Percentiles rank a stretch among this genome's conserved stretches.
Conservation (phyloP, 495 filamentous ascomycete species). For the Xylaria cubensis region DNA sequence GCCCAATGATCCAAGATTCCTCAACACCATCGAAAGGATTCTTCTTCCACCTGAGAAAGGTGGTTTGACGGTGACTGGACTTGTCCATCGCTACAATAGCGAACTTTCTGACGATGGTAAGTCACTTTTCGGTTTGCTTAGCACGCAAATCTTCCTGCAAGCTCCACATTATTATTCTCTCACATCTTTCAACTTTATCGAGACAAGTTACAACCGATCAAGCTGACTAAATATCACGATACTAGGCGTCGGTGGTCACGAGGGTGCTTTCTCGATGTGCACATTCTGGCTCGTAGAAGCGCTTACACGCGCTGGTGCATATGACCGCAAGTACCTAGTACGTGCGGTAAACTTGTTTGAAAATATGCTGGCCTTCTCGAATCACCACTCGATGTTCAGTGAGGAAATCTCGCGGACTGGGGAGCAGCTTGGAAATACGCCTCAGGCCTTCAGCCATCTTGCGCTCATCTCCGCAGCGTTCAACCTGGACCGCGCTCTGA, state of each 20-base stretch:
- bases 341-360: slow-evolving; percentile 73
- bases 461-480: slow-evolving; percentile 76
- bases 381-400: slow-evolving; percentile 77
- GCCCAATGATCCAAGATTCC: slow-evolving; percentile 74
- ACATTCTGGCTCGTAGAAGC: slow-evolving; percentile 76
- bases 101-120: slow-evolving; percentile 69
- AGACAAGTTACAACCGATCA: background rate
- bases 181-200: background rate
- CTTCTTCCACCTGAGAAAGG: slow-evolving; percentile 71
- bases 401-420: slow-evolving; percentile 75
- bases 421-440: slow-evolving; percentile 76
- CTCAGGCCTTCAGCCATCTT: slow-evolving; percentile 76
- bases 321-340: slow-evolving; percentile 67
- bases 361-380: slow-evolving; percentile 74
- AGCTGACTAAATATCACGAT: background rate
- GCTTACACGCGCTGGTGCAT: slow-evolving; percentile 70
- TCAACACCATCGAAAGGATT: slow-evolving; percentile 71
- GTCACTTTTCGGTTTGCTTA: slow-evolving; percentile 27
- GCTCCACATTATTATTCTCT: background rate
- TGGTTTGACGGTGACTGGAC: slow-evolving; percentile 71
- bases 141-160: background rate
- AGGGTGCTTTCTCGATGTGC: slow-evolving; percentile 81
- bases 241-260: slow-evolving; percentile 71
- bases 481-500: slow-evolving; percentile 63
- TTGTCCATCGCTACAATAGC: slow-evolving; percentile 76